Percentiles rank a stretch among this genome's conserved stretches.
phyloP scores from a whole-genome alignment of 2,329 filamentous ascomycete species.

The Stylonectria norvegica region DNA sequence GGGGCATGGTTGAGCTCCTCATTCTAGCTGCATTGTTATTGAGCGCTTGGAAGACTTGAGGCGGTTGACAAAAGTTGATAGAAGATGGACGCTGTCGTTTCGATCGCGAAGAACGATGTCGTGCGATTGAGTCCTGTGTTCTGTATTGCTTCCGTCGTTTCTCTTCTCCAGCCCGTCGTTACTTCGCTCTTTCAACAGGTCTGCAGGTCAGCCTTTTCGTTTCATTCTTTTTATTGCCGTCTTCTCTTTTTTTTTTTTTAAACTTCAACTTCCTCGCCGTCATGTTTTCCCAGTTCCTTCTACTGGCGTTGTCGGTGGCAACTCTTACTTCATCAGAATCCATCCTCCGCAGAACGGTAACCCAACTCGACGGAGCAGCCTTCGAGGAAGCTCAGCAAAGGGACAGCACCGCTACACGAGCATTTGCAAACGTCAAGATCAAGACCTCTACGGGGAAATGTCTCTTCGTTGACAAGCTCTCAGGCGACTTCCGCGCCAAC shows the following conservation, averaged over 20 bases:
- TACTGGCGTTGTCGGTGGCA: slow-evolving; percentile 2
- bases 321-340: not conserved
- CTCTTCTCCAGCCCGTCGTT: slow-evolving; percentile 6
- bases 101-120: no score
- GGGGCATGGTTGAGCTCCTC: no score
- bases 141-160: slow-evolving; percentile 12
- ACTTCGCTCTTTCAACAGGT: slow-evolving; percentile 16
- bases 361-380: slow-evolving; percentile 40
- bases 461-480: slow-evolving; percentile 45
- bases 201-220: slow-evolving; percentile 13
- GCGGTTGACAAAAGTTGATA: no score
- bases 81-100: no score
- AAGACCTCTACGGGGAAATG: slow-evolving; percentile 43
- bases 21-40: no score
- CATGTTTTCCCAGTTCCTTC: not conserved
- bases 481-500: slow-evolving; percentile 48
- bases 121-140: no score
- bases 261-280: not conserved
- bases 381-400: slow-evolving; percentile 44
- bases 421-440: slow-evolving; percentile 44
- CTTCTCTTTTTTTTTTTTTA: slow-evolving; percentile 1
- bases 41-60: no score
- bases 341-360: slow-evolving; percentile 26
- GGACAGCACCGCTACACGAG: slow-evolving; percentile 42
- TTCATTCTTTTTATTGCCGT: slow-evolving; percentile 1